phyloP scores from a whole-genome alignment of 2,329 filamentous ascomycete genomes.

The Hypomyces perniciosus region DNA sequence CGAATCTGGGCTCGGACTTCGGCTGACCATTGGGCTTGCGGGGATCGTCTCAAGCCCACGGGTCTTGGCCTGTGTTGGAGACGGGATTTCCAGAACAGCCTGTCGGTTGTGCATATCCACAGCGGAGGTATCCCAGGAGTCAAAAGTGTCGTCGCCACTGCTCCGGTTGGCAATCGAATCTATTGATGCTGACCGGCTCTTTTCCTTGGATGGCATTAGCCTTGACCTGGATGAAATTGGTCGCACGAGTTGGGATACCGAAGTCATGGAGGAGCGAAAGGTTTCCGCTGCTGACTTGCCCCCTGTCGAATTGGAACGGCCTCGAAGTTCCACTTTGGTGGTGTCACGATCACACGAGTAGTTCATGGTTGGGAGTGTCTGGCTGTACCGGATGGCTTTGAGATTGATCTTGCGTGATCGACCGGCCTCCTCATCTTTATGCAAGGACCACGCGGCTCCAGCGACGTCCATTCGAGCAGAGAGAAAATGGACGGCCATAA shows the following conservation, averaged over 20 bases:
- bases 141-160: slow-evolving; percentile 57
- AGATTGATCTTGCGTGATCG: slow-evolving; percentile 25
- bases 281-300: slow-evolving; percentile 21
- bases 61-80: slow-evolving; percentile 36
- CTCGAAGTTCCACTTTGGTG: slow-evolving; percentile 29
- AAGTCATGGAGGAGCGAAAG: slow-evolving; percentile 28
- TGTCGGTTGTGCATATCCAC: slow-evolving; percentile 59
- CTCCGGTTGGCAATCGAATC: slow-evolving; percentile 35
- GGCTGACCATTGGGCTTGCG: slow-evolving; percentile 56
- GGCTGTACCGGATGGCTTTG: slow-evolving; percentile 49
- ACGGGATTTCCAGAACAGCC: slow-evolving; percentile 46
- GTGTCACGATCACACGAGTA: slow-evolving; percentile 29
- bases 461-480: slow-evolving; percentile 26
- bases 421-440: slow-evolving; percentile 22
- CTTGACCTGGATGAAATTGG: slow-evolving; percentile 53
- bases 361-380: slow-evolving; percentile 32
- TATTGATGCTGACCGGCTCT: slow-evolving; percentile 41
- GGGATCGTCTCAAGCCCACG: slow-evolving; percentile 66
- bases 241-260: slow-evolving; percentile 41
- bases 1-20: slow-evolving; percentile 58
- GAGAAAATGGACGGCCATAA: slow-evolving; percentile 41
- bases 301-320: slow-evolving; percentile 38
- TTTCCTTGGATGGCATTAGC: slow-evolving; percentile 41
- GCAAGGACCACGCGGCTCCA: slow-evolving; percentile 20
- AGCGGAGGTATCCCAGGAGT: slow-evolving; percentile 67